A percentile compares a stretch with the other conserved stretches of the same genome.
Conservation (phyloP, 371 early-diverging fungal genomes). For the Thermomucor indicae-seudaticae region DNA sequence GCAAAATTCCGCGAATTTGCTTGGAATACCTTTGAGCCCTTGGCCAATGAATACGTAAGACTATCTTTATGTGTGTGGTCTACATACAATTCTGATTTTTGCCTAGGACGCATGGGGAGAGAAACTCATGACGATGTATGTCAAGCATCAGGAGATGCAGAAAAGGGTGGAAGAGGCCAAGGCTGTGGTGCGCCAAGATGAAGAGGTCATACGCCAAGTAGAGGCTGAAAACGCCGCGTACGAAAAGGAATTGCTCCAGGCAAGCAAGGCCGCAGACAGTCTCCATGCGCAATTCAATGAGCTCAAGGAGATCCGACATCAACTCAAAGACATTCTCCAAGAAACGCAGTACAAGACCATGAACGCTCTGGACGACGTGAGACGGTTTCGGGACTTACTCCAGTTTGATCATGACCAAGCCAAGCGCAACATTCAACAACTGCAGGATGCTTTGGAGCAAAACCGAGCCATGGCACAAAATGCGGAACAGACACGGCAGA, state of each 20-base stretch:
- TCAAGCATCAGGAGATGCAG: too few species aligned
- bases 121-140: too few species aligned
- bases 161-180: too few species aligned
- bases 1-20: conserved; percentile 17
- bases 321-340: conserved; percentile 6
- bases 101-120: too few species aligned
- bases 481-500: not conserved
- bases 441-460: too few species aligned
- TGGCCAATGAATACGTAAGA: conserved; percentile 5
- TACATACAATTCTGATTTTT: too few species aligned
- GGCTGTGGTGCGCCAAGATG: conserved; percentile 4
- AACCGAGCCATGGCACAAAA: too few species aligned
- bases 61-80: not conserved
- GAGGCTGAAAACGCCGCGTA: conserved; percentile 1
- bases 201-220: conserved; percentile 1
- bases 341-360: not conserved
- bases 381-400: not conserved
- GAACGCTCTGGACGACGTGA: not conserved
- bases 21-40: conserved; percentile 14
- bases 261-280: conserved; percentile 2
- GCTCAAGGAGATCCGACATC: conserved; percentile 6
- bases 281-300: conserved; percentile 5
- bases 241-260: conserved; percentile 4
- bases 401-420: not conserved
- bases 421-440: too few species aligned